Conservation (phyloP, 768 basidiomycete genomes). For the Agrocybe chaxingu region DNA sequence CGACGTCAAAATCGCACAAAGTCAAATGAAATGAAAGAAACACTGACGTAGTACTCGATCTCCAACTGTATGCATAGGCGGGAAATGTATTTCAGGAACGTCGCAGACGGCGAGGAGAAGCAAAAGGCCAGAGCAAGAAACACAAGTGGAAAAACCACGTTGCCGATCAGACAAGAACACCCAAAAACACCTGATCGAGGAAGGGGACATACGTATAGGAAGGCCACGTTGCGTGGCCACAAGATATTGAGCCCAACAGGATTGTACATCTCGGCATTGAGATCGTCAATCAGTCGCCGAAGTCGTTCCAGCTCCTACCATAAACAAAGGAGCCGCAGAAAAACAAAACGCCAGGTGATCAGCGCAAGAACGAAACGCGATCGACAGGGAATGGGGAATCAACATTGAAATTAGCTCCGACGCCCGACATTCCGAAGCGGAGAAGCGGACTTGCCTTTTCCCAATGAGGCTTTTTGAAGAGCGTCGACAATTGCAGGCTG, state of each 20-base stretch:
- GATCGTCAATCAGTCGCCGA: slow-evolving; percentile 54
- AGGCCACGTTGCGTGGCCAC: slow-evolving; percentile 82
- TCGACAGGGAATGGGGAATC: no score
- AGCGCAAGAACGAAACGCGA: neutral
- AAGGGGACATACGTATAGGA: slow-evolving; percentile 77
- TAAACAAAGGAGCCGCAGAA: neutral
- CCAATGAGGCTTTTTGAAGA: slow-evolving; percentile 74
- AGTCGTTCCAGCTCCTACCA: slow-evolving; percentile 76
- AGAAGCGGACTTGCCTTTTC: slow-evolving; percentile 54
- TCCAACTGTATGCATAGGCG: slow-evolving; percentile 59
- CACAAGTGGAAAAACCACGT: slow-evolving; percentile 5
- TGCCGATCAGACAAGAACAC: slow-evolving; percentile 6
- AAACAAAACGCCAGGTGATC: slow-evolving; percentile 1
- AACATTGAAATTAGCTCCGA: no score
- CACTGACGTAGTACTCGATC: slow-evolving; percentile 88
- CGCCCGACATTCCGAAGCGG: neutral
- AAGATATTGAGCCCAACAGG: slow-evolving; percentile 84
- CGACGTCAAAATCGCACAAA: no score
- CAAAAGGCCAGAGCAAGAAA: neutral
- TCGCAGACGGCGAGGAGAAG: no score
- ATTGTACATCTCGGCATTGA: slow-evolving; percentile 78
- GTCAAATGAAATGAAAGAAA: slow-evolving; percentile 11
- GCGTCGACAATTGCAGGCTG: slow-evolving; percentile 74
- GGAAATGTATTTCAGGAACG: no score
- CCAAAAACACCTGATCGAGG: slow-evolving; percentile 4